These are phyloP conservation scores for Coniochaeta sp. DNA, from an alignment of 2,329 filamentous ascomycete genomes.

Conservation along the genomic window DNA sequence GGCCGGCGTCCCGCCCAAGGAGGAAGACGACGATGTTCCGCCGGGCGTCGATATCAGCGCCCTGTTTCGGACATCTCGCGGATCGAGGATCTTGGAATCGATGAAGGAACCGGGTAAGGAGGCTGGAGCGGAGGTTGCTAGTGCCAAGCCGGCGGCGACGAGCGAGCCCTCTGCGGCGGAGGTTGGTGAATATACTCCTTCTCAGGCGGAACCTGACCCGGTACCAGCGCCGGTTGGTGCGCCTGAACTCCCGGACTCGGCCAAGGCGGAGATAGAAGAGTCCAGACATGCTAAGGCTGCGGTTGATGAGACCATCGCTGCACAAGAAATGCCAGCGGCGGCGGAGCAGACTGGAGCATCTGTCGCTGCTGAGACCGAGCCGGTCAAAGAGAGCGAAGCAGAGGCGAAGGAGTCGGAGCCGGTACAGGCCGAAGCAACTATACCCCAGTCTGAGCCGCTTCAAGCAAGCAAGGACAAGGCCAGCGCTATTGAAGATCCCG, in stretches of 20 bases:
- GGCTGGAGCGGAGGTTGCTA: not conserved
- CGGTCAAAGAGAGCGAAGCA: not conserved
- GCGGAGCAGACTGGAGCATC: not conserved
- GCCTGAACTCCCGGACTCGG: not conserved
- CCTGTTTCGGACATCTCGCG: slow-evolving; percentile 40
- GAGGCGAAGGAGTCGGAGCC: not conserved
- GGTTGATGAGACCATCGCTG: not conserved
- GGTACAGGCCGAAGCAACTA: not conserved
- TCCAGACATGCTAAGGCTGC: not conserved
- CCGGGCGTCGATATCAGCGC: slow-evolving; percentile 33
- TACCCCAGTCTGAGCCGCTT: not conserved
- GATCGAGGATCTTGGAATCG: slow-evolving; percentile 34
- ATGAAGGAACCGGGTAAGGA: slow-evolving; percentile 13
- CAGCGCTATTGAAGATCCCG: not conserved
- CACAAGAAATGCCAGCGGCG: not conserved
- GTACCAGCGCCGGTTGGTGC: not conserved
- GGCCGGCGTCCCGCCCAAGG: not conserved
- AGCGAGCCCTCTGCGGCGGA: not conserved
- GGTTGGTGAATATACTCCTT: not conserved
- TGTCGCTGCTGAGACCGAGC: not conserved
- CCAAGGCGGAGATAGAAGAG: not conserved
- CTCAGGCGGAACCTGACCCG: not conserved
- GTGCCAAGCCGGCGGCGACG: not conserved
- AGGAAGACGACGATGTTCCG: slow-evolving; percentile 27
- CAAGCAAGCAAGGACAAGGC: not conserved